Evolutionary conservation across 2,329 filamentous ascomycete species (phyloP).

Genomic region (Sporothrix humicola): DNA sequence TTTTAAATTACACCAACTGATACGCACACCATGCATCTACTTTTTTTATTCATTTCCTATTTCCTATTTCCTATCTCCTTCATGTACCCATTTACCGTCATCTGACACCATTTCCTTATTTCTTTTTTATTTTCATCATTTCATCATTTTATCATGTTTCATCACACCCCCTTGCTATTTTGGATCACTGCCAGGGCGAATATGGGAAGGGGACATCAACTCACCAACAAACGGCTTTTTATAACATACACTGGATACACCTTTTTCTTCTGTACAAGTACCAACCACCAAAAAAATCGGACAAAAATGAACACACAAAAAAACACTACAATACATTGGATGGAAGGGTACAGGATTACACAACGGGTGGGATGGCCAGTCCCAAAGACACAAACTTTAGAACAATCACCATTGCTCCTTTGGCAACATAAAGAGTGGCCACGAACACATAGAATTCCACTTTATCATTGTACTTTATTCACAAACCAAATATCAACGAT

Average conservation of each 20-base stretch:
- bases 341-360: neutral
- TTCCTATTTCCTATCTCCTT: slow-evolving; percentile 23
- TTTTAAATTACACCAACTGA: slow-evolving; percentile 24
- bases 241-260: slow-evolving; percentile 24
- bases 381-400: neutral
- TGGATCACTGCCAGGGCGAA: slow-evolving; percentile 15
- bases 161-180: slow-evolving; percentile 7
- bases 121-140: no score
- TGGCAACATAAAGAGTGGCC: neutral
- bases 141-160: neutral
- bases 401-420: slow-evolving; percentile 21
- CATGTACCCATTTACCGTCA: slow-evolving; percentile 1
- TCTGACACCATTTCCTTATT: slow-evolving; percentile 1
- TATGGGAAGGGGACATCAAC: neutral
- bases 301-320: slow-evolving; percentile 16
- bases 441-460: slow-evolving; percentile 22
- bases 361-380: neutral
- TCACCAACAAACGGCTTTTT: neutral
- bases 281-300: slow-evolving; percentile 14
- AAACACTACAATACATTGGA: neutral
- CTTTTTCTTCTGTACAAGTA: slow-evolving; percentile 25
- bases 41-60: neutral
- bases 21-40: slow-evolving; percentile 23
- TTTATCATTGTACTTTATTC: slow-evolving; percentile 5
- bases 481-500: no score